Percentiles rank a stretch among this genome's conserved stretches.
phyloP scores from a whole-genome alignment of 139 green algal genomes.

The Micractinium conductrix region DNA sequence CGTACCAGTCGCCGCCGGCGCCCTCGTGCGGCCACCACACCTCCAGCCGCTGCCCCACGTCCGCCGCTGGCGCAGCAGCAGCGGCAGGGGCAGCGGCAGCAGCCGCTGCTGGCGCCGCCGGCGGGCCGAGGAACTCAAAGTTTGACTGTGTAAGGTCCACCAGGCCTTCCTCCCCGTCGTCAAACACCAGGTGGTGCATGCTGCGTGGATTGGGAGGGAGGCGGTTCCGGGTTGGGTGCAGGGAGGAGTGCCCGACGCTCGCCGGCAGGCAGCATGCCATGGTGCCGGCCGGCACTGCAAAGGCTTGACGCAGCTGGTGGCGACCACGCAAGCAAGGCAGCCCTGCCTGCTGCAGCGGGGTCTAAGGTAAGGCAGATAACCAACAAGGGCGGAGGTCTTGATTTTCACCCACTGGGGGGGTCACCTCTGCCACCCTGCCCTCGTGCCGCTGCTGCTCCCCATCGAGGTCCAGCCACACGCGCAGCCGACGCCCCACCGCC shows the following conservation, averaged over 20 bases:
- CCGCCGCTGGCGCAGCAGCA: background rate
- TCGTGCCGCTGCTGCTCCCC: background rate
- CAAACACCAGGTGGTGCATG: constrained; percentile 19
- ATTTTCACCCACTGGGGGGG: background rate
- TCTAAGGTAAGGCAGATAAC: background rate
- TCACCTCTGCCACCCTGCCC: background rate
- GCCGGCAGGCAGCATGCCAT: background rate
- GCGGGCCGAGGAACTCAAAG: background rate
- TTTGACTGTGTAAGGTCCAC: background rate
- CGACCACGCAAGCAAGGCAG: background rate
- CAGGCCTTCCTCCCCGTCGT: constrained; percentile 3
- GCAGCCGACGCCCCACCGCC: constrained; percentile 4
- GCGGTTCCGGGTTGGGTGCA: background rate
- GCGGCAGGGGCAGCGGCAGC: background rate
- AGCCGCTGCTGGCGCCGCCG: background rate
- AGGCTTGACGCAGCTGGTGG: background rate
- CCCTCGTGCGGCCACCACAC: constrained; percentile 7
- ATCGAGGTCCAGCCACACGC: background rate
- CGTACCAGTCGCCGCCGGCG: background rate
- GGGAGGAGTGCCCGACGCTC: background rate
- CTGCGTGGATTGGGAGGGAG: background rate
- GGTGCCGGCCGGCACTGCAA: background rate
- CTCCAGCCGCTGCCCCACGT: constrained; percentile 3
- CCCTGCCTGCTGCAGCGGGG: background rate
- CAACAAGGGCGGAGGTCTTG: background rate